A percentile compares a stretch with the other conserved stretches of the same genome.
Conservation (phyloP, 352 stramenopile genomes). For the Globisporangium takayamanum region DNA sequence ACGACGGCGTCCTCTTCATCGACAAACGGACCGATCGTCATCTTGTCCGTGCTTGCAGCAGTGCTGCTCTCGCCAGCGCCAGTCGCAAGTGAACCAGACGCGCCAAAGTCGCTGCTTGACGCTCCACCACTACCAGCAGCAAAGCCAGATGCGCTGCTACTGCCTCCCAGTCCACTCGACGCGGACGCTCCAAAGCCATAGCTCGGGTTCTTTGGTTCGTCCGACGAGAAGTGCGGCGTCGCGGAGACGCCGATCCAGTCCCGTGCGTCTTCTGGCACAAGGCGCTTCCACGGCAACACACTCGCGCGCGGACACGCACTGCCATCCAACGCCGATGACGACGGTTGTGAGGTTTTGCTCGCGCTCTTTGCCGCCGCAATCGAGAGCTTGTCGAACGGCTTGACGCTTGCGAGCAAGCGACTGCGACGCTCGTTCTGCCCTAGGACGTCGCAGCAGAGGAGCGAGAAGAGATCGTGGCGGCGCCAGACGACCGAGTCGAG, state of each 20-base stretch:
- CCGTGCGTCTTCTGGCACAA: constrained; percentile 60
- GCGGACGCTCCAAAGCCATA: constrained; percentile 35
- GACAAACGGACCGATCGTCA: constrained; percentile 76
- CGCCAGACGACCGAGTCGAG: constrained; percentile 16
- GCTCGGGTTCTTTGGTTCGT: constrained; percentile 50
- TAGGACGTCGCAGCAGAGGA: constrained; percentile 62
- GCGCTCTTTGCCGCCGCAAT: constrained; percentile 14
- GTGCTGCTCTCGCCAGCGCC: constrained; percentile 2
- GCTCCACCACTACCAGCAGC: neutral
- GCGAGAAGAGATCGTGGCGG: constrained; percentile 46
- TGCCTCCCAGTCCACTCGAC: constrained; percentile 10
- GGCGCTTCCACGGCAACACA: constrained; percentile 57
- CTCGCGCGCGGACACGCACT: constrained; percentile 16
- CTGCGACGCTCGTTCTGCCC: constrained; percentile 56
- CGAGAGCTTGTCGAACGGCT: constrained; percentile 42
- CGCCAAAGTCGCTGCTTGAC: neutral
- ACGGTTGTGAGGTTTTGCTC: neutral
- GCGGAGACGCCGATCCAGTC: constrained; percentile 44
- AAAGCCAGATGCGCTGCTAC: neutral
- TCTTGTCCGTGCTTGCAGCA: constrained; percentile 20
- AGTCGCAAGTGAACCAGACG: neutral
- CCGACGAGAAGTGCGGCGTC: constrained; percentile 37
- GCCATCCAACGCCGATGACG: constrained; percentile 2
- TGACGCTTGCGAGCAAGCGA: constrained; percentile 45
- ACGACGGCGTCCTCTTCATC: constrained; percentile 82